A percentile compares a stretch with the other conserved stretches of the same genome.
Evolutionary conservation across 2,329 filamentous ascomycete species (phyloP).

Genomic region (Pseudocercospora crystallina): DNA sequence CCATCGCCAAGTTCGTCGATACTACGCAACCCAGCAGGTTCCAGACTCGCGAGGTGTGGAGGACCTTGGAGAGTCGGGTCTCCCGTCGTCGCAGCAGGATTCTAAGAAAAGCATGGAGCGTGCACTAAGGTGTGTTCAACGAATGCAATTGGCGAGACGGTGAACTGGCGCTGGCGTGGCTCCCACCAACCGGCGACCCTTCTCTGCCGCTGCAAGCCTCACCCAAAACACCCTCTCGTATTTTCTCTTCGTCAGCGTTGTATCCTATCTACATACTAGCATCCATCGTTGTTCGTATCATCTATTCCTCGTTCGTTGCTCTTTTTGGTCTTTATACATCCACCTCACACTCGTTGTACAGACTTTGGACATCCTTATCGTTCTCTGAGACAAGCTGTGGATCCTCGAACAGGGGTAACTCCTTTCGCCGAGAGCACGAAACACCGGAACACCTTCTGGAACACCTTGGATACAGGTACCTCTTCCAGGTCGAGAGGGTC

Average conservation of each 20-base stretch:
- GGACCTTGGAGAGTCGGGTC: no score
- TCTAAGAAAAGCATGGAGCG: constrained; percentile 8
- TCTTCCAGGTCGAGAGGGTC: no score
- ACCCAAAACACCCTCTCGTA: constrained; percentile 17
- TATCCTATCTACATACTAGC: neutral
- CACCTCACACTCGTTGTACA: no score
- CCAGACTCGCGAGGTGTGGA: no score
- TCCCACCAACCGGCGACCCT: constrained; percentile 8
- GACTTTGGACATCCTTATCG: no score
- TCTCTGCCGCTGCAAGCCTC: constrained; percentile 10
- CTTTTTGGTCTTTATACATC: no score
- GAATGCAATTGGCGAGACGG: neutral
- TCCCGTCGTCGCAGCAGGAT: no score
- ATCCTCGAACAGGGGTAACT: constrained; percentile 11
- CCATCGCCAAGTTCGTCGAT: no score
- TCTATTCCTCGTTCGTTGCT: neutral
- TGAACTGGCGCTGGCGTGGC: constrained; percentile 4
- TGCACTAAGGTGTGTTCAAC: constrained; percentile 2
- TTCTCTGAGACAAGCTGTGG: constrained; percentile 1
- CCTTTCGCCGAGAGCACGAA: constrained; percentile 5
- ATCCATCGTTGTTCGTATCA: constrained; percentile 4
- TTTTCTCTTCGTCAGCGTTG: constrained; percentile 4
- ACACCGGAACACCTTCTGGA: constrained; percentile 14
- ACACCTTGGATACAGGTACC: constrained; percentile 2
- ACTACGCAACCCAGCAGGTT: no score